Percentiles rank a stretch among this genome's conserved stretches.
Conservation (phyloP, 768 basidiomycete species). For the Leccinum incarnatum region DNA sequence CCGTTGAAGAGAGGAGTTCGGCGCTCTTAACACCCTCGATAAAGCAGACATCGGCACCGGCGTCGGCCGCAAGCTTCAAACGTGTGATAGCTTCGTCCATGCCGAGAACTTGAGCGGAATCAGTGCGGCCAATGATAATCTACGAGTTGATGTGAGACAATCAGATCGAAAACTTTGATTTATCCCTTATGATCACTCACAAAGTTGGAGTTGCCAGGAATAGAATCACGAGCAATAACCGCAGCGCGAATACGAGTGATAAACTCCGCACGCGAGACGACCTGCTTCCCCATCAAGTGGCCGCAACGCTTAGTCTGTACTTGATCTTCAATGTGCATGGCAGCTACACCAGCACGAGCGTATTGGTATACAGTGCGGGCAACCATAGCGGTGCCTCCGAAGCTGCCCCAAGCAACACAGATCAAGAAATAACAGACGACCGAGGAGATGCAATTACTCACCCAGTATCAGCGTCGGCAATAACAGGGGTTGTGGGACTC, state of each 20-base stretch:
- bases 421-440: constrained; percentile 7
- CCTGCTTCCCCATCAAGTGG: constrained; percentile 77
- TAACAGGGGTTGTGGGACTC: constrained; percentile 63
- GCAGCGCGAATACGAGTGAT: constrained; percentile 73
- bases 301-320: constrained; percentile 81
- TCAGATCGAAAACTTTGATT: background rate
- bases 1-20: constrained; percentile 60
- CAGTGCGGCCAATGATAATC: constrained; percentile 75
- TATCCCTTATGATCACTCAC: constrained; percentile 33
- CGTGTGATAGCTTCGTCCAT: constrained; percentile 73
- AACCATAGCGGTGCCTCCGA: constrained; percentile 73
- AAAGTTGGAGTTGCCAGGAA: constrained; percentile 74
- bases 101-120: constrained; percentile 74
- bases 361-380: constrained; percentile 76
- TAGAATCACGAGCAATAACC: constrained; percentile 70
- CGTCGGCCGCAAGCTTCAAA: constrained; percentile 67
- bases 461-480: constrained; percentile 82
- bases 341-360: constrained; percentile 66
- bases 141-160: constrained; percentile 18
- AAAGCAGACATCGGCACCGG: constrained; percentile 78
- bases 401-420: constrained; percentile 30
- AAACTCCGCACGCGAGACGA: constrained; percentile 76
- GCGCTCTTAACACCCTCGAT: constrained; percentile 75
- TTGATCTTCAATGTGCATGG: constrained; percentile 78
- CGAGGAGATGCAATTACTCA: constrained; percentile 21